These are phyloP conservation scores for Trametes coccinea DNA, from an alignment of 768 basidiomycete genomes.

Conservation along the genomic window DNA sequence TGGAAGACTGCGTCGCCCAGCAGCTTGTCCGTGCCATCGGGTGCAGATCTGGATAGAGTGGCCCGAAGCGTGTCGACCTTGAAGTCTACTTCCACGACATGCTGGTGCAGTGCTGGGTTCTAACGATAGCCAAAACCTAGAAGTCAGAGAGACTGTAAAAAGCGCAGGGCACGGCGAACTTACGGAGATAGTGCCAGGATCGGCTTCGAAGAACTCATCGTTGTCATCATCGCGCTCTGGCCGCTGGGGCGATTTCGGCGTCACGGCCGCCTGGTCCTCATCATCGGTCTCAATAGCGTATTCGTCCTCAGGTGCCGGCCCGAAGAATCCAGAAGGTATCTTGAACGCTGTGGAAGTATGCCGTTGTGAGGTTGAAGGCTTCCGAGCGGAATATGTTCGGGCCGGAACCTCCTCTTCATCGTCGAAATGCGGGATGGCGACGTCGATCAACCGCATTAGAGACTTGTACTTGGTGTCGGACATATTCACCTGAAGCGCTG, in stretches of 20 bases:
- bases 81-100: conserved; percentile 83
- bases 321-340: conserved; percentile 57
- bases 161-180: not conserved
- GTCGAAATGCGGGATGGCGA: conserved; percentile 83
- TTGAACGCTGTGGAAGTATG: conserved; percentile 43
- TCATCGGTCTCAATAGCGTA: conserved; percentile 66
- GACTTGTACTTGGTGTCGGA: conserved; percentile 91
- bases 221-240: conserved; percentile 43
- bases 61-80: conserved; percentile 81
- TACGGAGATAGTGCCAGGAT: conserved; percentile 55
- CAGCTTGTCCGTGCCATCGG: conserved; percentile 63
- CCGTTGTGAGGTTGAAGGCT: conserved; percentile 18
- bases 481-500: conserved; percentile 84
- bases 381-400: conserved; percentile 13
- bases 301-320: conserved; percentile 52
- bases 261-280: conserved; percentile 34
- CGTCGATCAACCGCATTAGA: conserved; percentile 89
- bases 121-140: conserved; percentile 20
- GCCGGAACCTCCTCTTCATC: conserved; percentile 23
- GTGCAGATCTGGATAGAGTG: conserved; percentile 68
- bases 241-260: conserved; percentile 12
- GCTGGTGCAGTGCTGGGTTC: conserved; percentile 50
- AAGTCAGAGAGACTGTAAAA: conserved; percentile 21
- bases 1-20: conserved; percentile 81
- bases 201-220: conserved; percentile 73